These are phyloP conservation scores for Arthroderma sp. DNA, from an alignment of 2,329 filamentous ascomycete species.

Conservation along the genomic window DNA sequence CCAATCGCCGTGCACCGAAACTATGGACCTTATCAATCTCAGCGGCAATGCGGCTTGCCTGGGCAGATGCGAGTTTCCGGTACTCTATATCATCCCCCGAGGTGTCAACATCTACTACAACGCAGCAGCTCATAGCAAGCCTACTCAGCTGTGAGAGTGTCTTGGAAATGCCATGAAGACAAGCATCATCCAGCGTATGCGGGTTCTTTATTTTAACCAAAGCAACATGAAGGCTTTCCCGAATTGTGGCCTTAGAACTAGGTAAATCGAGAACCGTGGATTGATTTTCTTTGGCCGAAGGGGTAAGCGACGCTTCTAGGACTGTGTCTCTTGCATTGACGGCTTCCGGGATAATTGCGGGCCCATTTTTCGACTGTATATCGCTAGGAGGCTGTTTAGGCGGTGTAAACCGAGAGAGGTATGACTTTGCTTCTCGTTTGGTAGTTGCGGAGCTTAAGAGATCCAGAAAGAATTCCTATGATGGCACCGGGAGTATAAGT, in stretches of 20 bases:
- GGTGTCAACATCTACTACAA: constrained; percentile 56
- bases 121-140: constrained; percentile 67
- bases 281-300: neutral
- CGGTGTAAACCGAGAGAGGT: constrained; percentile 70
- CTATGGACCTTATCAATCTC: constrained; percentile 60
- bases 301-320: neutral
- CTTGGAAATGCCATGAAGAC: constrained; percentile 62
- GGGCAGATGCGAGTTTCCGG: constrained; percentile 43
- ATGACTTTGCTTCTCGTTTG: constrained; percentile 82
- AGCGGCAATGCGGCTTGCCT: constrained; percentile 61
- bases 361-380: constrained; percentile 23
- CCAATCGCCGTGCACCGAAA: constrained; percentile 56
- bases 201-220: constrained; percentile 72
- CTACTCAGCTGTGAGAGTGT: constrained; percentile 74
- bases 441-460: constrained; percentile 81
- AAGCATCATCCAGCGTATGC: constrained; percentile 56
- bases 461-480: constrained; percentile 70
- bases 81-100: constrained; percentile 20
- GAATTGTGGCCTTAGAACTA: constrained; percentile 26
- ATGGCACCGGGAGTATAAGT: neutral
- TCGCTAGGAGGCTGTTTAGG: constrained; percentile 24
- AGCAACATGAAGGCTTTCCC: constrained; percentile 58
- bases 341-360: neutral
- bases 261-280: constrained; percentile 17
- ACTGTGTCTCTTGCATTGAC: neutral